A percentile compares a stretch with the other conserved stretches of the same genome.
phyloP scores from a whole-genome alignment of 1,139 yeast species.

The Williopsis jadinii region DNA sequence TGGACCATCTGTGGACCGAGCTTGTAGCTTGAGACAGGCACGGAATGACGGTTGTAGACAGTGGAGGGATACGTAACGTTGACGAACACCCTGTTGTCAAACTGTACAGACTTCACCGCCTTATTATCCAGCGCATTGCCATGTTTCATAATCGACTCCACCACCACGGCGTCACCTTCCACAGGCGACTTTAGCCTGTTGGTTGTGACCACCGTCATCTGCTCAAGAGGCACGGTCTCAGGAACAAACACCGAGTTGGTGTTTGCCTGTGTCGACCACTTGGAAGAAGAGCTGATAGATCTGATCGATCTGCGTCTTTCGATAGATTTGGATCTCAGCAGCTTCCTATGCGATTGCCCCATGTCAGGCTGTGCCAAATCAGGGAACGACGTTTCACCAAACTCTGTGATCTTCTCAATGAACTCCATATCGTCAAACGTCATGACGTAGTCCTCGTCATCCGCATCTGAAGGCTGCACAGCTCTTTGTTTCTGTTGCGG shows the following conservation, averaged over 20 bases:
- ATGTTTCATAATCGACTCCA: background rate
- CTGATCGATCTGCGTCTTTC: conserved; percentile 20
- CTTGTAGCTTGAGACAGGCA: conserved; percentile 14
- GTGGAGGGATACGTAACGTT: conserved; percentile 20
- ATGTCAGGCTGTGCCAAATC: conserved; percentile 19
- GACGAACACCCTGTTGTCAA: conserved; percentile 20
- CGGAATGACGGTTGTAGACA: conserved; percentile 23
- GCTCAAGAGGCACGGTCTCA: background rate
- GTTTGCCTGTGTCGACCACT: conserved; percentile 3
- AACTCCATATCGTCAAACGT: conserved; percentile 20
- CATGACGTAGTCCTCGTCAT: conserved; percentile 8
- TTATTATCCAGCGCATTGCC: background rate
- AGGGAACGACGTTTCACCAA: conserved; percentile 24
- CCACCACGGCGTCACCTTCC: background rate
- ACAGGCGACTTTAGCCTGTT: conserved; percentile 14
- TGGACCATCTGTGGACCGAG: conserved; percentile 22
- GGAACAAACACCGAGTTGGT: background rate
- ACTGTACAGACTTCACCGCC: conserved; percentile 16
- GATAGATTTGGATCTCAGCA: conserved; percentile 22
- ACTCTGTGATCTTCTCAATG: conserved; percentile 22
- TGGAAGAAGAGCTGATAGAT: conserved; percentile 16
- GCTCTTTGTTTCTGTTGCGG: background rate
- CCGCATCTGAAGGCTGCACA: background rate
- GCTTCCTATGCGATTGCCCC: conserved; percentile 20
- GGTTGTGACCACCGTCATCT: conserved; percentile 8